A percentile compares a stretch with the other conserved stretches of the same genome.
Evolutionary conservation across 2,329 filamentous ascomycete genomes (phyloP).

Genomic region (Ceratocystis destructans): DNA sequence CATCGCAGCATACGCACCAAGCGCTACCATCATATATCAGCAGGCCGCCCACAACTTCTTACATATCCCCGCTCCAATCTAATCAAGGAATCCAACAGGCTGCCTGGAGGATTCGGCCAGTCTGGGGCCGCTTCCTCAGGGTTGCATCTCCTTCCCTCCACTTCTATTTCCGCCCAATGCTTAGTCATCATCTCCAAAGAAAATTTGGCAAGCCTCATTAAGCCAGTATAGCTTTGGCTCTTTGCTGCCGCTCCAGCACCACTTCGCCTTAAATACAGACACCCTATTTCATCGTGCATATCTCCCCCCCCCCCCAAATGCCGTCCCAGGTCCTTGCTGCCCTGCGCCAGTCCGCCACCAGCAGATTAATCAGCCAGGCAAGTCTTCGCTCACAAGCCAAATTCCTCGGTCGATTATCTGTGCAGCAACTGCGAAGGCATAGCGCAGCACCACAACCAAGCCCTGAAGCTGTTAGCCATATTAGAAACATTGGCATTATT

Average conservation of each 20-base stretch:
- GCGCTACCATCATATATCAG: too few species aligned
- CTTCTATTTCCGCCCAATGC: background rate
- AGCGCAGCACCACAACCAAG: slow-evolving; percentile 1
- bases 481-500: slow-evolving; percentile 94
- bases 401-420: background rate
- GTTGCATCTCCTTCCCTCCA: background rate
- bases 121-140: background rate
- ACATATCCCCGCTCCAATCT: background rate
- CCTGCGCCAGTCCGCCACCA: background rate
- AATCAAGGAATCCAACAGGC: background rate
- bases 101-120: background rate
- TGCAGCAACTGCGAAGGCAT: slow-evolving; percentile 11
- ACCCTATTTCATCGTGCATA: background rate
- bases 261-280: background rate
- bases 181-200: background rate
- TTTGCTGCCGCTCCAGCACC: too few species aligned
- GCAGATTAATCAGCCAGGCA: slow-evolving; percentile 1
- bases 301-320: background rate
- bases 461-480: background rate
- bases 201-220: background rate
- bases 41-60: too few species aligned
- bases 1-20: too few species aligned
- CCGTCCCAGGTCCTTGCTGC: background rate
- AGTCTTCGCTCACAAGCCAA: background rate
- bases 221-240: background rate